Evolutionary conservation across 163 green algal species (phyloP).

Genomic region (Volvox carteri): DNA sequence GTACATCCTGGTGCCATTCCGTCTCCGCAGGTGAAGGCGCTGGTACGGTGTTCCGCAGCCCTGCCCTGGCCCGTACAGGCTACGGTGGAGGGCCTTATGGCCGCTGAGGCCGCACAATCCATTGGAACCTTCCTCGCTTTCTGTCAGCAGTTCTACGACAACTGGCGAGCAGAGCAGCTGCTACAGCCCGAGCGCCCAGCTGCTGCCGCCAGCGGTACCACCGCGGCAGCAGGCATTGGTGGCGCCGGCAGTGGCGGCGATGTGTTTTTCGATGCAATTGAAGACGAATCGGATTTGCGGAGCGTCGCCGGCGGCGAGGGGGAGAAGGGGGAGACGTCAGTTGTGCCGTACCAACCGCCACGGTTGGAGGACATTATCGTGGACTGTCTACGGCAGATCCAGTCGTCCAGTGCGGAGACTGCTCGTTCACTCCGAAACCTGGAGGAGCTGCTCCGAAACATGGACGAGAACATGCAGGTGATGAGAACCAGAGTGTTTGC

Average conservation of each 20-base stretch:
- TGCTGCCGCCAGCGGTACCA: background rate
- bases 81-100: constrained; percentile 52
- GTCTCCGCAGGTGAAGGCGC: constrained; percentile 11
- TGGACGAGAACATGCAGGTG: constrained; percentile 57
- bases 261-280: constrained; percentile 26
- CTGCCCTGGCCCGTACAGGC: constrained; percentile 53
- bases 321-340: constrained; percentile 9
- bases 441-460: constrained; percentile 36
- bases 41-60: constrained; percentile 31
- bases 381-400: constrained; percentile 45
- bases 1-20: too few relatives aligned
- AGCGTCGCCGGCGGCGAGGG: background rate
- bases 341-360: constrained; percentile 43
- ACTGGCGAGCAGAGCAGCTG: constrained; percentile 2
- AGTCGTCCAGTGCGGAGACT: constrained; percentile 14
- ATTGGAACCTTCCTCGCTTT: constrained; percentile 31
- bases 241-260: constrained; percentile 3
- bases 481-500: too few relatives aligned
- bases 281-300: constrained; percentile 21
- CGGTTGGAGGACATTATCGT: constrained; percentile 49
- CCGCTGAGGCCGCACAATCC: constrained; percentile 13
- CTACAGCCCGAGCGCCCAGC: constrained; percentile 16
- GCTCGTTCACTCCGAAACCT: background rate
- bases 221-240: background rate
- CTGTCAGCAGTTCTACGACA: background rate